These are phyloP conservation scores for Triticum urartu DNA, from an alignment of 176 grass and related monocot genomes.

Conservation along the genomic window DNA sequence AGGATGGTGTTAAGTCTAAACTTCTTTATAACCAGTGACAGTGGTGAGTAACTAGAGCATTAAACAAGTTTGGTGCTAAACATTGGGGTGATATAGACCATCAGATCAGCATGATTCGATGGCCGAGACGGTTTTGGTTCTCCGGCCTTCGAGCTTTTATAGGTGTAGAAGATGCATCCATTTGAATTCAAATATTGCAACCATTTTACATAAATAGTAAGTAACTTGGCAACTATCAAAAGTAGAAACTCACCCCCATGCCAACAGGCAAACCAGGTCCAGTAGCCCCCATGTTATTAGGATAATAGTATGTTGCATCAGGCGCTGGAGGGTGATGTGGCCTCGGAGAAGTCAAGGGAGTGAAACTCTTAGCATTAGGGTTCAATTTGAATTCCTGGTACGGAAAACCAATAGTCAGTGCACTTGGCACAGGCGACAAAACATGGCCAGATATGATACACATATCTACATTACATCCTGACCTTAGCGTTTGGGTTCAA, in stretches of 20 bases:
- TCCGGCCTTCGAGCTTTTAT: too few species aligned
- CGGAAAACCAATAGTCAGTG: neutral
- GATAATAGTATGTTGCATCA: slow-evolving; percentile 69
- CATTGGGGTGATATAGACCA: too few species aligned
- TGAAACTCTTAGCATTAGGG: slow-evolving; percentile 72
- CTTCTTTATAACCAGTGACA: too few species aligned
- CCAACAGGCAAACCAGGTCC: slow-evolving; percentile 56
- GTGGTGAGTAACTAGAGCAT: too few species aligned
- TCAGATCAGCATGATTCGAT: too few species aligned
- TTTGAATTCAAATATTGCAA: neutral
- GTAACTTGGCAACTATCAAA: neutral
- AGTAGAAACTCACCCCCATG: slow-evolving; percentile 55
- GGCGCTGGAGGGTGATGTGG: slow-evolving; percentile 39
- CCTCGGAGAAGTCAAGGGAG: slow-evolving; percentile 43
- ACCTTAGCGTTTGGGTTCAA: slow-evolving; percentile 77
- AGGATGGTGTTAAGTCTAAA: too few species aligned
- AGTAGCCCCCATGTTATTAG: slow-evolving; percentile 44
- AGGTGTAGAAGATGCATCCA: neutral
- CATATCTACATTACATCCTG: neutral
- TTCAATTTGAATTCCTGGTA: slow-evolving; percentile 75
- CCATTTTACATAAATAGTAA: slow-evolving; percentile 3
- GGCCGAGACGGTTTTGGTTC: too few species aligned
- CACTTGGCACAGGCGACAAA: neutral
- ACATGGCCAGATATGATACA: neutral
- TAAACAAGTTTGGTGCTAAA: too few species aligned